These are phyloP conservation scores for Cyberlindnera euphorbiae DNA, from an alignment of 805 yeast genomes.

Conservation along the genomic window DNA sequence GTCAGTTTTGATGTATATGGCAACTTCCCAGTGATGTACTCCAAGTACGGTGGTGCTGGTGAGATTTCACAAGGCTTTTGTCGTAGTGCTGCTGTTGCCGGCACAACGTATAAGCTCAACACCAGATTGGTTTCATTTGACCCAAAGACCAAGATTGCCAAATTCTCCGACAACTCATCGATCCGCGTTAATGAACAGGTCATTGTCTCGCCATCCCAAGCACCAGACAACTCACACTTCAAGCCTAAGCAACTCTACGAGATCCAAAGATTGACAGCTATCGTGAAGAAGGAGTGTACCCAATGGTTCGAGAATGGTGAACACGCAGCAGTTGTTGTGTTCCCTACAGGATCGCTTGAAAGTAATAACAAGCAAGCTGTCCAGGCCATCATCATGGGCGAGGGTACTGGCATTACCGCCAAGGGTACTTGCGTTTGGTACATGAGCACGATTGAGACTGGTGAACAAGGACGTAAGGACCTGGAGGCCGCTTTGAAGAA, in stretches of 20 bases:
- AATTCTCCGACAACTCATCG: conserved; percentile 67
- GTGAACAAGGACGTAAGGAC: conserved; percentile 66
- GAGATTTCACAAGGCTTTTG: conserved; percentile 96
- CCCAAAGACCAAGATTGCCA: conserved; percentile 59
- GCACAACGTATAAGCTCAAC: conserved; percentile 85
- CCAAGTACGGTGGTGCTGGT: conserved; percentile 94
- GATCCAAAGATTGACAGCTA: conserved; percentile 71
- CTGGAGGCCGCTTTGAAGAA: conserved; percentile 75
- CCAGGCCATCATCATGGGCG: conserved; percentile 82
- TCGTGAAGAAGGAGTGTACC: conserved; percentile 80
- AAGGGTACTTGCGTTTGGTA: conserved; percentile 89
- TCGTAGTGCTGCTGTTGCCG: conserved; percentile 97
- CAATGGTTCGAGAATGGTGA: conserved; percentile 92
- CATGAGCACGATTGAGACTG: conserved; percentile 69
- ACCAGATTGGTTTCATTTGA: conserved; percentile 64
- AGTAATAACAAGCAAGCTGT: conserved; percentile 64
- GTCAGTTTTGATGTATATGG: conserved; percentile 89
- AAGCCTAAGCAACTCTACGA: conserved; percentile 45
- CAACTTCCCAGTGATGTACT: conserved; percentile 84
- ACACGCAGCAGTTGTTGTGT: conserved; percentile 80
- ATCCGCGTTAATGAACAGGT: conserved; percentile 77
- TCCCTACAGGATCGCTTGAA: conserved; percentile 80
- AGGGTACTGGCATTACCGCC: conserved; percentile 85
- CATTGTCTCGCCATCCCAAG: conserved; percentile 69
- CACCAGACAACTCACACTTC: conserved; percentile 38